A percentile compares a stretch with the other conserved stretches of the same genome.
These are phyloP conservation scores for Astrothelium macrocarpum DNA, from an alignment of 495 filamentous ascomycete genomes.

Conservation along the genomic window DNA sequence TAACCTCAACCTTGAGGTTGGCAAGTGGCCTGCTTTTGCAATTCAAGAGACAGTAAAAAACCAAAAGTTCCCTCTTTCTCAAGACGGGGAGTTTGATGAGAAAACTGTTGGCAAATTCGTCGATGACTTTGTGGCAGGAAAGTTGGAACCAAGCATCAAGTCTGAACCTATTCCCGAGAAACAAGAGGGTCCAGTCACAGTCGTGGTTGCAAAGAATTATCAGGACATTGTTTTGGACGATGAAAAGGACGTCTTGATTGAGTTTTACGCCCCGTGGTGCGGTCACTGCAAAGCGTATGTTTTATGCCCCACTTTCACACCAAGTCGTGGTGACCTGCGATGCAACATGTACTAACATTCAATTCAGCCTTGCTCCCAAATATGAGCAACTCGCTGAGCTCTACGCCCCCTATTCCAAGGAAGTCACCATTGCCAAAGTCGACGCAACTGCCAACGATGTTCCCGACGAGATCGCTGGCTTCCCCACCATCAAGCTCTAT, in stretches of 20 bases:
- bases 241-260: conserved; percentile 91
- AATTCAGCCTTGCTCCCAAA: conserved; percentile 51
- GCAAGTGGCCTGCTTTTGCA: conserved; percentile 93
- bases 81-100: conserved; percentile 46
- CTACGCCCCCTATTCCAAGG: conserved; percentile 62
- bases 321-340: not conserved
- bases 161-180: conserved; percentile 94
- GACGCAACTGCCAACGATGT: conserved; percentile 96
- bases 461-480: conserved; percentile 91
- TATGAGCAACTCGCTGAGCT: conserved; percentile 75
- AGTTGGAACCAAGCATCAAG: conserved; percentile 92
- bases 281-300: conserved; percentile 92
- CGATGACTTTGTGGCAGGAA: conserved; percentile 76
- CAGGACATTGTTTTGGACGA: conserved; percentile 86
- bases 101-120: conserved; percentile 76
- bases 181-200: conserved; percentile 79
- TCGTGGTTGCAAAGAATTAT: conserved; percentile 92
- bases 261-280: conserved; percentile 99
- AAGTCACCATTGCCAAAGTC: conserved; percentile 94
- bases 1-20: conserved; percentile 94
- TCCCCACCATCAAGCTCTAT: conserved; percentile 99
- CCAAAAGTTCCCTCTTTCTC: conserved; percentile 69
- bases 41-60: conserved; percentile 96
- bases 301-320: conserved; percentile 16
- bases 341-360: not conserved